Evolutionary conservation across 148 eudicot genomes (phyloP), one percentile per base, ranked within the genome.

Genomic region (Rhododendron henanense): DNA sequence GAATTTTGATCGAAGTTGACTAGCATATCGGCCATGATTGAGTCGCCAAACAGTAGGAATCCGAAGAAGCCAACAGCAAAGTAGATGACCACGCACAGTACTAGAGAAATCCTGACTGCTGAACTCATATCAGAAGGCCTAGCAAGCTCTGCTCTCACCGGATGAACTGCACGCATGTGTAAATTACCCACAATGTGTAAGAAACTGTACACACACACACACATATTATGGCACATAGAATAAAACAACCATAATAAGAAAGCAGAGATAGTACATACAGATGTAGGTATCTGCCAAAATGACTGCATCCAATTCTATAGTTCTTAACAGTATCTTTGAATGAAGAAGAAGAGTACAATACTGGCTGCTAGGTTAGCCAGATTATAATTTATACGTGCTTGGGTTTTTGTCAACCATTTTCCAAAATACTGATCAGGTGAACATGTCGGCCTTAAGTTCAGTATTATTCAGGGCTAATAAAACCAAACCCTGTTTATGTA

Each of bases 1-100:
- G 93, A 85, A 80, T 53, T 86, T 87, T 87, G 88, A 83, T 95
- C 98, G 41, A 96, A 96, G 91, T 96, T 96, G 83, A 96, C 95
- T 33, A 96, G 92, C 92, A 96, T 91, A 89, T 96, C 99, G 0
- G 95, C 88, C 88, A 94, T 94, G 83, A 95, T 96, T 39, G 98
- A 90, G 82, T 96, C 99, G 80, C 99, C 98, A 47, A 96, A 96
- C 19, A 96, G 86, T 3, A 95, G 89, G 86, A 95, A 96, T 2
- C 99, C 99, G 8, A 92, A 92, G 90, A 96, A 92, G 18, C 99
- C 99, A 61, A 96, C 97, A 51, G 93, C 93, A 84, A 96, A 93
- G 88, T 95, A 96, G 81, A 96, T 93, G 84, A 84, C 83, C 11
- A 96, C 95, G 77, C 98, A 95, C 9, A 94, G 83, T 7, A 91